Percentiles rank a stretch among this genome's conserved stretches.
phyloP scores from a whole-genome alignment of 371 early-diverging fungal genomes.

The Syncephalastrum sp. region DNA sequence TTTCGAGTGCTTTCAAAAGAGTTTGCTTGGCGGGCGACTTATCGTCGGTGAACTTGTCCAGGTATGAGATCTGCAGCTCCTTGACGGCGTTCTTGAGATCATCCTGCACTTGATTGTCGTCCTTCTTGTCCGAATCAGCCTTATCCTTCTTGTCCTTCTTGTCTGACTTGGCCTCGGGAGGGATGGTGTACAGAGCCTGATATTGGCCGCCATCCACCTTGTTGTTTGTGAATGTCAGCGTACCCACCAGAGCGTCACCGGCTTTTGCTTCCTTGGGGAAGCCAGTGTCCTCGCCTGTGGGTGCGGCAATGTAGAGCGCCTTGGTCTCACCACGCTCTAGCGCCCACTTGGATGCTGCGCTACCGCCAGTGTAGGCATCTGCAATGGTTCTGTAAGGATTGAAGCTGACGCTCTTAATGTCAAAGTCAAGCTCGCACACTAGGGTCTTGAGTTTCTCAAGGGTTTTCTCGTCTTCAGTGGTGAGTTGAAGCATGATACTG shows the following conservation, averaged over 20 bases:
- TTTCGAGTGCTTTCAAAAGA: slow-evolving; percentile 61
- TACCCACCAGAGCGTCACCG: slow-evolving; percentile 81
- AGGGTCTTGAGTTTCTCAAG: slow-evolving; percentile 72
- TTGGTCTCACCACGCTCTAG: slow-evolving; percentile 36
- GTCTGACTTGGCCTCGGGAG: slow-evolving; percentile 39
- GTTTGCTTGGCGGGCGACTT: slow-evolving; percentile 58
- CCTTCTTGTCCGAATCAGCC: slow-evolving; percentile 6
- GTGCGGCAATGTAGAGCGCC: slow-evolving; percentile 40
- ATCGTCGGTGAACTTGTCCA: slow-evolving; percentile 66
- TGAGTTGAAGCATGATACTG: slow-evolving; percentile 74
- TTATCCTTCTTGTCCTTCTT: slow-evolving; percentile 27
- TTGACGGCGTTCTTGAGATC: slow-evolving; percentile 70
- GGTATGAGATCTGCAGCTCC: slow-evolving; percentile 75
- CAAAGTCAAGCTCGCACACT: slow-evolving; percentile 66
- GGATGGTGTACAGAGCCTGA: slow-evolving; percentile 58
- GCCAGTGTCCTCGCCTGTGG: slow-evolving; percentile 20
- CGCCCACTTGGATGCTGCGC: slow-evolving; percentile 25
- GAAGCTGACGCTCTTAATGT: slow-evolving; percentile 58
- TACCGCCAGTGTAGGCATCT: no score
- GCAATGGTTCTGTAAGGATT: slow-evolving; percentile 47
- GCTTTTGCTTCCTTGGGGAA: slow-evolving; percentile 74
- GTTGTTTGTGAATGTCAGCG: slow-evolving; percentile 51
- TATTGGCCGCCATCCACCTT: slow-evolving; percentile 64
- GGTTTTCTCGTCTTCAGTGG: slow-evolving; percentile 62
- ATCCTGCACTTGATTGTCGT: slow-evolving; percentile 23